Percentiles rank a stretch among this genome's conserved stretches.
phyloP scores from a whole-genome alignment of 169 alveolate species.

The Babesia divergens region DNA sequence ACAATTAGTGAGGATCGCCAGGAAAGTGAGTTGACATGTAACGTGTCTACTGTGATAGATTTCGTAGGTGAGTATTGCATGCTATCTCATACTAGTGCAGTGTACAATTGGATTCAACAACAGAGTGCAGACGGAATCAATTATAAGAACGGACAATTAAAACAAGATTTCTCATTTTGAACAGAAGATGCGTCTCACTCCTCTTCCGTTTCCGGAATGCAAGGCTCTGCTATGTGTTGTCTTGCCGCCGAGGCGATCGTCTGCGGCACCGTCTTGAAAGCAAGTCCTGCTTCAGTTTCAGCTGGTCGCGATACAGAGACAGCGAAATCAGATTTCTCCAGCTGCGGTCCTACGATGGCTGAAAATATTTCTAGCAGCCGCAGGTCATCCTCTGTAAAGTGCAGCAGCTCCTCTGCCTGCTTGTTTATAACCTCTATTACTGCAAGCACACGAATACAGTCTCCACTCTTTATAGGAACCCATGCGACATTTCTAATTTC shows the following conservation, averaged over 20 bases:
- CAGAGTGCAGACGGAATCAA: no score
- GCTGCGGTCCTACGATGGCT: conserved; percentile 63
- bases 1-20: no score
- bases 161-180: no score
- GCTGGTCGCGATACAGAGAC: conserved; percentile 18
- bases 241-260: neutral
- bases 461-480: conserved; percentile 61
- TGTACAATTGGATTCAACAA: no score
- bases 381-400: conserved; percentile 57
- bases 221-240: conserved; percentile 34
- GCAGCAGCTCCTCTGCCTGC: conserved; percentile 60
- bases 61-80: no score
- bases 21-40: no score
- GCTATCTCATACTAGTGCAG: no score
- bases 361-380: conserved; percentile 54
- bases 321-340: conserved; percentile 63
- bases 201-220: conserved; percentile 45
- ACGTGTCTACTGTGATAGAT: no score
- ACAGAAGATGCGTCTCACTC: no score
- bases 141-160: no score
- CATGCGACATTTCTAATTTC: conserved; percentile 55
- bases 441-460: conserved; percentile 54
- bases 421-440: conserved; percentile 64
- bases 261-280: conserved; percentile 52
- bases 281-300: conserved; percentile 65